phyloP scores from a whole-genome alignment of 2,329 filamentous ascomycete genomes.

The Tetracladium maxilliforme region DNA sequence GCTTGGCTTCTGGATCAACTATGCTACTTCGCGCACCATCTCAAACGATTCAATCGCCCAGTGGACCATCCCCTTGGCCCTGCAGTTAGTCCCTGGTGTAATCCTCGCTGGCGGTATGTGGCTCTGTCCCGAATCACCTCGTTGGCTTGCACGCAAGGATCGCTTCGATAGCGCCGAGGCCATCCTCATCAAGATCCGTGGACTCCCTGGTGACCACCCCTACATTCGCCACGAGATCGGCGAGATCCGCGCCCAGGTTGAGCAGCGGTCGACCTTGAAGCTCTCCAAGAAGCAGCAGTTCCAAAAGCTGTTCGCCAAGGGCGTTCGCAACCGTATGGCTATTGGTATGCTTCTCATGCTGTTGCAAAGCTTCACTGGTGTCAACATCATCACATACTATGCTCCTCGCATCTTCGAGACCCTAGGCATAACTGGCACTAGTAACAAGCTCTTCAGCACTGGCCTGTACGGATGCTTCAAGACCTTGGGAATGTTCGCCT shows the following conservation, averaged over 20 bases:
- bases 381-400: constrained; percentile 54
- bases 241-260: constrained; percentile 25
- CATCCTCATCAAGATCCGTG: constrained; percentile 25
- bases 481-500: constrained; percentile 44
- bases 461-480: constrained; percentile 55
- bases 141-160: constrained; percentile 27
- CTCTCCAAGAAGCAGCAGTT: constrained; percentile 53
- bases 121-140: constrained; percentile 23
- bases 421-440: constrained; percentile 34
- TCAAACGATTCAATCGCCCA: constrained; percentile 15
- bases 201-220: constrained; percentile 22
- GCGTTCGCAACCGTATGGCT: constrained; percentile 56
- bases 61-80: constrained; percentile 23
- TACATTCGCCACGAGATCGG: constrained; percentile 32
- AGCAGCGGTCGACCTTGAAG: constrained; percentile 41
- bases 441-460: constrained; percentile 39
- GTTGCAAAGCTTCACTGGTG: constrained; percentile 63
- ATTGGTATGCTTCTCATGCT: constrained; percentile 50
- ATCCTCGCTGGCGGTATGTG: constrained; percentile 28
- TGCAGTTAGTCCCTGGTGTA: constrained; percentile 20
- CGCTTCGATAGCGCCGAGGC: constrained; percentile 21
- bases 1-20: constrained; percentile 26
- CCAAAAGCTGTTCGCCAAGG: constrained; percentile 57
- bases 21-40: constrained; percentile 19
- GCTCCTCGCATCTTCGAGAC: constrained; percentile 38